Evolutionary conservation across 805 yeast species (phyloP), one percentile per base, ranked within the genome.

Genomic region (Spathaspora boniae): DNA sequence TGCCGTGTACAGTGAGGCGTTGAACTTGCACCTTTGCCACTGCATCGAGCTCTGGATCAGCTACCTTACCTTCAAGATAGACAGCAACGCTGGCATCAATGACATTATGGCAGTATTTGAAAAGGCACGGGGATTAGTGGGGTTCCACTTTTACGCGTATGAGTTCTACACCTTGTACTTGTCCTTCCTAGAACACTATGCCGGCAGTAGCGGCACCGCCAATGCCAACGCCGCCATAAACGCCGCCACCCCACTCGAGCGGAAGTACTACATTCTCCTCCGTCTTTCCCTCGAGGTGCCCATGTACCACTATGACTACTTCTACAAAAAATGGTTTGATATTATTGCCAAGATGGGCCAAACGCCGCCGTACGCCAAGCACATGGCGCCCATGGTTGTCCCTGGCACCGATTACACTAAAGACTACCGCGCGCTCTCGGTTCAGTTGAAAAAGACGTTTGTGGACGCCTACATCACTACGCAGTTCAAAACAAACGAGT

Each of bases 211-310:
- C 9, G 50, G 58, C 6, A 29, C 38, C 6, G n/a, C n/a, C n/a
- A n/a, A n/a, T n/a, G n/a, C n/a, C n/a, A n/a, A n/a, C n/a, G n/a
- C n/a, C n/a, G n/a, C n/a, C n/a, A n/a, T n/a, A n/a, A n/a, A n/a
- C n/a, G n/a, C n/a, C n/a, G n/a, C n/a, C n/a, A n/a, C n/a, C n/a
- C n/a, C n/a, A n/a, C 63, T 51, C 40, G 31, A 36, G 11, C 54
- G 56, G 39, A 64, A 65, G 42, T 67, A 65, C 35, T 62, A 62
- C 30, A 50, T 61, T 6, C 47, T 80, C 9, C 49, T 78, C 21
- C 57, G 83, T 39, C 60, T 70, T 24, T 50, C 71, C 7, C 51
- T 77, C 15, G 84, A 78, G 42, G 50, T 80, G 0, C 86, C 86
- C 0, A 43, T 72, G 9, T 75, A 77, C 51, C 73, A 75, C 44